Evolutionary conservation across 306 rosid species (phyloP).

Genomic region (Malus domestica): ASM211411v1 NC_041803.1:6660501-6661000

Average conservation of each 20-base stretch:
- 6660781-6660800: not conserved
- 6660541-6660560: slow-evolving; percentile 23
- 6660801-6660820: not conserved
- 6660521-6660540: slow-evolving; percentile 41
- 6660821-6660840: not conserved
- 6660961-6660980: slow-evolving; percentile 97
- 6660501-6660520: slow-evolving; percentile 55
- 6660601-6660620: slow-evolving; percentile 71
- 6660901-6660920: slow-evolving; percentile 88
- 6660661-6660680: not conserved
- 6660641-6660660: not conserved
- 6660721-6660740: not conserved
- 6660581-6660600: slow-evolving; percentile 95
- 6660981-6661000: slow-evolving; percentile 96
- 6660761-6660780: not conserved
- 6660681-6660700: not conserved
- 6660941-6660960: slow-evolving; percentile 89
- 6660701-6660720: not conserved
- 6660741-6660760: not conserved
- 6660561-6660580: slow-evolving; percentile 44
- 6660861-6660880: slow-evolving; percentile 57
- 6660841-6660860: not conserved
- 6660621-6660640: slow-evolving; percentile 8
- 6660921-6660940: slow-evolving; percentile 79
- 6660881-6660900: slow-evolving; percentile 84